Conservation (phyloP, 2,329 filamentous ascomycete genomes). For the Rutstroemia sp. region DNA sequence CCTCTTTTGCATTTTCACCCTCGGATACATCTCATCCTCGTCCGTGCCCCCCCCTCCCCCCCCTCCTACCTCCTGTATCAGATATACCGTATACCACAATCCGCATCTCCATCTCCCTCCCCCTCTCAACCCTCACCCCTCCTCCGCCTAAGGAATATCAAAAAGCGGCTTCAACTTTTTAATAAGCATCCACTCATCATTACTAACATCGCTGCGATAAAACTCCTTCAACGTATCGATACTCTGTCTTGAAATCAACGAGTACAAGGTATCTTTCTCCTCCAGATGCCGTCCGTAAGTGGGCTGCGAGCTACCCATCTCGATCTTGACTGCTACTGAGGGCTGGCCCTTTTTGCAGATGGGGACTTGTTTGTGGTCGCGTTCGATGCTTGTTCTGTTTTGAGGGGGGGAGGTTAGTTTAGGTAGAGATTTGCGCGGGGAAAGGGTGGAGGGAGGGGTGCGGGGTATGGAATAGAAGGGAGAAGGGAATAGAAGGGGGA, state of each 20-base stretch:
- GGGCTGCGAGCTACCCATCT: slow-evolving; percentile 85
- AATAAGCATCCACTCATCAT: slow-evolving; percentile 91
- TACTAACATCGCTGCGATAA: slow-evolving; percentile 78
- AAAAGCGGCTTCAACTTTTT: slow-evolving; percentile 94
- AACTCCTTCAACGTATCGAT: slow-evolving; percentile 97
- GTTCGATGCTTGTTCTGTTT: slow-evolving; percentile 82
- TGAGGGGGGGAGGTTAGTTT: slow-evolving; percentile 17
- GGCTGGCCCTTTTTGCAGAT: slow-evolving; percentile 94
- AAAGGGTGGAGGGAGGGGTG: not conserved
- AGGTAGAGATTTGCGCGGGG: not conserved
- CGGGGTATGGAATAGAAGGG: not conserved
- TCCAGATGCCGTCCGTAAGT: slow-evolving; percentile 92
- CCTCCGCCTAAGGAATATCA: slow-evolving; percentile 52
- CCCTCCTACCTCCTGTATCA: not conserved
- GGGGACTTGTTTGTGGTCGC: slow-evolving; percentile 90
- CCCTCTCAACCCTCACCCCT: not conserved
- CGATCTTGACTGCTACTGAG: slow-evolving; percentile 97
- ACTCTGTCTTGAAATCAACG: slow-evolving; percentile 73
- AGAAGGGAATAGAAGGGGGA: no score
- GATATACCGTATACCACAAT: not conserved
- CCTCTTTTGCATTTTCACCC: not conserved
- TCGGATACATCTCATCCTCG: not conserved
- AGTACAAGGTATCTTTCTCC: slow-evolving; percentile 83
- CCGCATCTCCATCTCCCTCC: not conserved
- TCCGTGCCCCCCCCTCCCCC: not conserved